phyloP scores from a whole-genome alignment of 495 filamentous ascomycete species.

The Neurospora intermedia region DNA sequence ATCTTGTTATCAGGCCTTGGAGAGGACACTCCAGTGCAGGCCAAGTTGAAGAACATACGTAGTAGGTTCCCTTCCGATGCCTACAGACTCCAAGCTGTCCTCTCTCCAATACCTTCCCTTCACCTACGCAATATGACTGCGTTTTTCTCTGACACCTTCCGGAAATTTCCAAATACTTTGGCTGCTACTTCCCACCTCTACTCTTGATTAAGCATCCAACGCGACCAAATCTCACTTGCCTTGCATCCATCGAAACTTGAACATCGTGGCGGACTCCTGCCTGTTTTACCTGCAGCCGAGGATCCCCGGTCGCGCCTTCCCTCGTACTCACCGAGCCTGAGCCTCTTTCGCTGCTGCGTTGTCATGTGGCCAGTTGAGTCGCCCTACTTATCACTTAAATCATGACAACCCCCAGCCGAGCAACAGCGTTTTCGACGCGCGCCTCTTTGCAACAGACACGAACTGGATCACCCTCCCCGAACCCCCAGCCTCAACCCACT shows the following conservation, averaged over 20 bases:
- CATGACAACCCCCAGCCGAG: background rate
- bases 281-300: background rate
- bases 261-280: background rate
- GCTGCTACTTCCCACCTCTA: background rate
- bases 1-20: background rate
- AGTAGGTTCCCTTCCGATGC: background rate
- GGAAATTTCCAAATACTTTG: background rate
- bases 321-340: background rate
- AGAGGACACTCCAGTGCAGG: background rate
- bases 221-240: background rate
- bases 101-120: background rate
- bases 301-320: background rate
- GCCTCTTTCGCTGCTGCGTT: background rate
- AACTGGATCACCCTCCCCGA: background rate
- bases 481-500: background rate
- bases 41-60: background rate
- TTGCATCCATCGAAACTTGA: background rate
- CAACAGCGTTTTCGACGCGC: background rate
- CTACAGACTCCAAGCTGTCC: background rate
- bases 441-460: background rate
- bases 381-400: background rate
- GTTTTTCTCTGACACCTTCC: background rate
- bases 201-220: background rate
- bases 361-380: background rate
- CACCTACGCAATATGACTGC: background rate